Base-by-base conservation (phyloP, 1,284 basidiomycete species). In the Ceratobasidium sp. region DNA sequence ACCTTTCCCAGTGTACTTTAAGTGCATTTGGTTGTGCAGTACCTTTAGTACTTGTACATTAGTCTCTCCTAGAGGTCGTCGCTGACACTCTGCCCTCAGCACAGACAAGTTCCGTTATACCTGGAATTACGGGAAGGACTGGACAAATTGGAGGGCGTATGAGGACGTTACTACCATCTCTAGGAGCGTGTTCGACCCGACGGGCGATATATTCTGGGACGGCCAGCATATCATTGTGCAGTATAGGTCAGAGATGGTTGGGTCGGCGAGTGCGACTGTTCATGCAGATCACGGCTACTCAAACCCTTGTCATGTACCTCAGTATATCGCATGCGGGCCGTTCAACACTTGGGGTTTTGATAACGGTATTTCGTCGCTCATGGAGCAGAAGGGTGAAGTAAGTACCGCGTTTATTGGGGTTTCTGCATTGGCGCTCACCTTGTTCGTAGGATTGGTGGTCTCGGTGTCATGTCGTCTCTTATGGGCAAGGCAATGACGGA, bases 401-500 rank as follows among this genome's bases (percentile, higher is more conserved):
- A 59, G 75, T 71, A 33, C 47, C 59, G 6, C 48, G 45, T 50
- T 17, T 24, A n/a, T 17, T 4, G 19, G 27, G 14, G 1, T 19
- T 27, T n/a, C 11, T 24, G 31, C 22, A 9, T 31, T 48, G 45
- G 7, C 19, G 19, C 44, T 60, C 29, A 27, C n/a, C 24, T 15
- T 7, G 15, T 45, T 62, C 22, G 15, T 51, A 65, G 75, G 87
- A 97, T 97, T 78, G 95, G 95, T 85, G 95, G 95, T 84, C 87
- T 97, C 33, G 95, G 95, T 88, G 95, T 97, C 85, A 97, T 97
- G 95, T 96, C 95, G 3, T 92, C 91, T 83, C 86, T 97, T 59
- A 97, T 97, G 95, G 95, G 95, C 79, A 97, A 97, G 83, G 94
- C 95, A 4, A 97, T 97, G 95, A 93, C 92, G 66, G 95, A 97